Evolutionary conservation across 1,284 basidiomycete species (phyloP).

Genomic region (Cutaneotrichosporon sp.): DNA sequence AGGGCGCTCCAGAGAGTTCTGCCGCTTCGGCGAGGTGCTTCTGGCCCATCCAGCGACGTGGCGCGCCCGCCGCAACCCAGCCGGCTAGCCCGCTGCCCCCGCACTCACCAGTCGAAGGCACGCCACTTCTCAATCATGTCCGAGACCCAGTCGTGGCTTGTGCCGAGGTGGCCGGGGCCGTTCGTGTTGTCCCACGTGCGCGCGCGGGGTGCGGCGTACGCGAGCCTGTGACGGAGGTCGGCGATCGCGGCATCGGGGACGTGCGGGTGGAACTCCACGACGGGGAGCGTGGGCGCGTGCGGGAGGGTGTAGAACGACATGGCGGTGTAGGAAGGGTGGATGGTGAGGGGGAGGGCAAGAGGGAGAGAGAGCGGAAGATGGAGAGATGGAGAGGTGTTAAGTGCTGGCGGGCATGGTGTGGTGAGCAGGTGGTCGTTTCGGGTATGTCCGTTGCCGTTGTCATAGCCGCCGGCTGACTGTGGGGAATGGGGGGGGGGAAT

Average conservation of each 20-base stretch:
- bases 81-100: no score
- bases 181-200: slow-evolving; percentile 45
- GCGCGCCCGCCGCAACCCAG: background rate
- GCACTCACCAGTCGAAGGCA: slow-evolving; percentile 33
- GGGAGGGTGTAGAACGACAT: slow-evolving; percentile 34
- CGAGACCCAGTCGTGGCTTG: slow-evolving; percentile 31
- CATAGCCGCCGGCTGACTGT: no score
- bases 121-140: slow-evolving; percentile 31
- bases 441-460: background rate
- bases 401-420: background rate
- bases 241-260: slow-evolving; percentile 37
- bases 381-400: background rate
- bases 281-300: slow-evolving; percentile 29
- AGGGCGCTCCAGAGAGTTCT: no score
- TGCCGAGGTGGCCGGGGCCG: slow-evolving; percentile 26
- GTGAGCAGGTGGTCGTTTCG: background rate
- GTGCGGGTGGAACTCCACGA: slow-evolving; percentile 34
- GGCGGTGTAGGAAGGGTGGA: slow-evolving; percentile 14
- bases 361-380: background rate
- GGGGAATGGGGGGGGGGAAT: no score
- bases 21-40: no score
- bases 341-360: slow-evolving; percentile 1
- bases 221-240: slow-evolving; percentile 36
- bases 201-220: slow-evolving; percentile 25
- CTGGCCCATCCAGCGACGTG: no score